Conservation (phyloP, 192 early-diverging fungal species). For the Coemansia sp. region DNA sequence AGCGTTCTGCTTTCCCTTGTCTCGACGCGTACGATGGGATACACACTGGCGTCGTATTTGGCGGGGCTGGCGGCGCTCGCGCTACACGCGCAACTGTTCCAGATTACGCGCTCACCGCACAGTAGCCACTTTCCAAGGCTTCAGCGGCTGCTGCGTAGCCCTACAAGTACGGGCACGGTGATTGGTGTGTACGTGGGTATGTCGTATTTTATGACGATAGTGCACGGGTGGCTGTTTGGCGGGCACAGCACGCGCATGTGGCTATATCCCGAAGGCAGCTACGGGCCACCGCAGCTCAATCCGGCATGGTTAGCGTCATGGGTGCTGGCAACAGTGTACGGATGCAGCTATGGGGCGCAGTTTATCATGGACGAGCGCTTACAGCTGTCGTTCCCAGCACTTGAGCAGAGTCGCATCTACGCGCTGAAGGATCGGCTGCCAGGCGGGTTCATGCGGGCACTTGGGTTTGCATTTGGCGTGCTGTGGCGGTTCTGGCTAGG, state of each 20-base stretch:
- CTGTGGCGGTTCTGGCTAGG: conserved; percentile 41
- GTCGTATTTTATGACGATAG: conserved; percentile 25
- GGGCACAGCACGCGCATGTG: conserved; percentile 29
- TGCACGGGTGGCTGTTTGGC: conserved; percentile 37
- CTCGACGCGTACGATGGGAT: conserved; percentile 34
- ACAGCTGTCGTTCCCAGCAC: conserved; percentile 43
- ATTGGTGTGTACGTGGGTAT: conserved; percentile 15
- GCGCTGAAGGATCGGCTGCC: conserved; percentile 46
- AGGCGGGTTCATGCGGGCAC: conserved; percentile 22
- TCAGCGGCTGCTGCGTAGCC: conserved; percentile 47
- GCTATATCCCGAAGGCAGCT: conserved; percentile 48
- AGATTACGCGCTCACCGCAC: conserved; percentile 36
- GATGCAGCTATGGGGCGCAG: conserved; percentile 23
- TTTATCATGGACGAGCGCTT: conserved; percentile 41
- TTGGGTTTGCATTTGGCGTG: conserved; percentile 22
- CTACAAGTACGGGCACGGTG: conserved; percentile 11
- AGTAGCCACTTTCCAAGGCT: conserved; percentile 43
- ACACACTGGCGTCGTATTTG: conserved; percentile 31
- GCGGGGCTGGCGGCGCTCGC: conserved; percentile 21
- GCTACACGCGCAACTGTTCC: conserved; percentile 32
- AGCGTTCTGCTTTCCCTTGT: conserved; percentile 22
- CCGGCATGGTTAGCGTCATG: conserved; percentile 44
- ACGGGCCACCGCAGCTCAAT: conserved; percentile 51
- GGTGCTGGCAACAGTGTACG: conserved; percentile 23
- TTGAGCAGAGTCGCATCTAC: conserved; percentile 50